Percentiles rank a stretch among this genome's conserved stretches.
Evolutionary conservation across 1,284 basidiomycete genomes (phyloP).

Genomic region (Melampsora americana): DNA sequence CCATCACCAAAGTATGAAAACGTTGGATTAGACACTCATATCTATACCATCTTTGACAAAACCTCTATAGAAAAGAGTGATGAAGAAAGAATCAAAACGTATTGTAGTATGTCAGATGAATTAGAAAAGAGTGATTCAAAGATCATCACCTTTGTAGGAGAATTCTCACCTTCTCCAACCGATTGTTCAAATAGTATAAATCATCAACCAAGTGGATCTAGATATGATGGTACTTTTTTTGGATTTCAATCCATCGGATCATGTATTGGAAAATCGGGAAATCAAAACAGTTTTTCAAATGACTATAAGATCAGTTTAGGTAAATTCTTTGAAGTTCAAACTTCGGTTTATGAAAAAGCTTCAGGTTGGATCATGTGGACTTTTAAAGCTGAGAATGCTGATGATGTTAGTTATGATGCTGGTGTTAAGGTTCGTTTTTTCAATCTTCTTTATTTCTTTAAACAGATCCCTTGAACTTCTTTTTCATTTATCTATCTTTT

Average conservation of each 20-base stretch:
- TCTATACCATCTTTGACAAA: constrained; percentile 9
- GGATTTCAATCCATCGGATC: constrained; percentile 61
- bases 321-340: constrained; percentile 78
- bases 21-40: constrained; percentile 67
- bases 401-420: constrained; percentile 54
- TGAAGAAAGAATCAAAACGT: constrained; percentile 6
- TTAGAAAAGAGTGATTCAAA: constrained; percentile 17
- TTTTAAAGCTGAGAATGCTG: constrained; percentile 64
- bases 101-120: background rate
- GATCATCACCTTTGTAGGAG: constrained; percentile 28
- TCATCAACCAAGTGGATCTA: constrained; percentile 50
- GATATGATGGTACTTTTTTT: constrained; percentile 52
- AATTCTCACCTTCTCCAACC: constrained; percentile 32
- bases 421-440: constrained; percentile 47
- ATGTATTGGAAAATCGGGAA: constrained; percentile 71
- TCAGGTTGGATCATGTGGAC: constrained; percentile 81
- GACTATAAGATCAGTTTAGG: constrained; percentile 77
- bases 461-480: too few species aligned
- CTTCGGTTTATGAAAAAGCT: constrained; percentile 55
- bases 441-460: constrained; percentile 45
- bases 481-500: constrained; percentile 58
- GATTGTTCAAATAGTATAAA: constrained; percentile 22
- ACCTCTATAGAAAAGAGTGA: too few species aligned
- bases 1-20: constrained; percentile 60
- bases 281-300: constrained; percentile 67